These are phyloP conservation scores for Beauveria rudraprayagi DNA, from an alignment of 2,329 filamentous ascomycete genomes.

Conservation along the genomic window DNA sequence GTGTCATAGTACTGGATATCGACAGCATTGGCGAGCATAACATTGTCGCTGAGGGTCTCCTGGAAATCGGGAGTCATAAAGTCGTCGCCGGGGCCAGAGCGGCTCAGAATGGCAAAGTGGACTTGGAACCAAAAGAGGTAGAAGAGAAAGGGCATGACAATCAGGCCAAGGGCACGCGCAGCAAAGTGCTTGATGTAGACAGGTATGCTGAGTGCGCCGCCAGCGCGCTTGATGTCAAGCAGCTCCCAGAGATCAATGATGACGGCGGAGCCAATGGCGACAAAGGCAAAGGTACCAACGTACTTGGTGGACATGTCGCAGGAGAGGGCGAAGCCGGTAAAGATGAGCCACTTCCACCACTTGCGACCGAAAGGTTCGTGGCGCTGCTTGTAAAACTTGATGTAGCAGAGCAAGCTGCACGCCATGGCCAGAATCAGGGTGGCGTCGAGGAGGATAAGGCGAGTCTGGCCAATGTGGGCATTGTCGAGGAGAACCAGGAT, in stretches of 20 bases:
- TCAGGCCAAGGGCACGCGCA: constrained; percentile 77
- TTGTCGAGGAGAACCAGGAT: constrained; percentile 91
- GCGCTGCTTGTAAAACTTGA: constrained; percentile 95
- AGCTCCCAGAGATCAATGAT: constrained; percentile 92
- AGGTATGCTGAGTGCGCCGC: constrained; percentile 69
- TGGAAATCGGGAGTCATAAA: constrained; percentile 99
- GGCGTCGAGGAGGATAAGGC: constrained; percentile 88
- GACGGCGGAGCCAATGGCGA: constrained; percentile 92
- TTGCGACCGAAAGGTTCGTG: constrained; percentile 85
- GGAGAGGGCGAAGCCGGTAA: constrained; percentile 89
- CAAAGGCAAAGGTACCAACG: constrained; percentile 91
- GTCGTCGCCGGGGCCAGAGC: constrained; percentile 90
- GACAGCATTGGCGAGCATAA: constrained; percentile 80
- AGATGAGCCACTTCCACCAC: constrained; percentile 99
- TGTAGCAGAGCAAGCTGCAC: constrained; percentile 84
- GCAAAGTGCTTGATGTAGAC: constrained; percentile 85
- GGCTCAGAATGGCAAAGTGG: constrained; percentile 81
- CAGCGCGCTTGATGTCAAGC: constrained; percentile 76
- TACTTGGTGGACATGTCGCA: constrained; percentile 99
- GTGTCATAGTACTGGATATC: constrained; percentile 84
- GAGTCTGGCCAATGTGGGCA: constrained; percentile 92
- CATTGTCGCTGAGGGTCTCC: constrained; percentile 90
- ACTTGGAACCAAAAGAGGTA: constrained; percentile 99
- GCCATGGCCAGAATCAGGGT: constrained; percentile 95
- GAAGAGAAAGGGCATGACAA: constrained; percentile 89